Conservation (phyloP, 148 eudicot genomes). For the Gaultheria prostrata region DNA sequence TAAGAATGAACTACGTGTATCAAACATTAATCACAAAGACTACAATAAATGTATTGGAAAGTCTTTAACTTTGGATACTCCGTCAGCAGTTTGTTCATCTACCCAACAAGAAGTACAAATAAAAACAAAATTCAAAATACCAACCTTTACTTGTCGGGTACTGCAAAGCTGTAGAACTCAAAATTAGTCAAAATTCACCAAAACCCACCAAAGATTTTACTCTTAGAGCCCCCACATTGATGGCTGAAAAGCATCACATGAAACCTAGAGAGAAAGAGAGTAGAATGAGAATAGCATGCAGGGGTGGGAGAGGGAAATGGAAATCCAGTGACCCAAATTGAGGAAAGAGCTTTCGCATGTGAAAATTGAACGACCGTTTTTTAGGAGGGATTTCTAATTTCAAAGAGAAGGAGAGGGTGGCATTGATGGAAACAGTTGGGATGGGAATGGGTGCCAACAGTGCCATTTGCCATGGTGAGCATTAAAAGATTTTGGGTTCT, state of each 20-base stretch:
- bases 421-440: constrained; percentile 25
- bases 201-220: constrained; percentile 16
- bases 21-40: constrained; percentile 13
- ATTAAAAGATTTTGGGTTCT: constrained; percentile 15
- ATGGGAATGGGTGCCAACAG: constrained; percentile 24
- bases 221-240: constrained; percentile 9
- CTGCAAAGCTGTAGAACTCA: constrained; percentile 17
- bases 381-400: not conserved
- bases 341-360: not conserved
- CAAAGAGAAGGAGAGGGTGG: not conserved
- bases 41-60: constrained; percentile 10
- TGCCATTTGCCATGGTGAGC: constrained; percentile 17
- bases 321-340: not conserved
- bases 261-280: not conserved
- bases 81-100: constrained; percentile 62
- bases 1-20: not conserved
- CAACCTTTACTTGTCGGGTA: constrained; percentile 35
- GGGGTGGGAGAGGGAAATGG: not conserved
- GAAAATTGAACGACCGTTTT: not conserved
- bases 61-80: constrained; percentile 28
- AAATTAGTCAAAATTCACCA: constrained; percentile 16
- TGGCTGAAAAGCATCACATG: not conserved
- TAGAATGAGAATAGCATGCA: constrained; percentile 15
- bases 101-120: constrained; percentile 25
- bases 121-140: constrained; percentile 9